Percentiles rank a stretch among this genome's conserved stretches.
Conservation (phyloP, 2,329 filamentous ascomycete genomes). For the Fusarium hainanense region DNA sequence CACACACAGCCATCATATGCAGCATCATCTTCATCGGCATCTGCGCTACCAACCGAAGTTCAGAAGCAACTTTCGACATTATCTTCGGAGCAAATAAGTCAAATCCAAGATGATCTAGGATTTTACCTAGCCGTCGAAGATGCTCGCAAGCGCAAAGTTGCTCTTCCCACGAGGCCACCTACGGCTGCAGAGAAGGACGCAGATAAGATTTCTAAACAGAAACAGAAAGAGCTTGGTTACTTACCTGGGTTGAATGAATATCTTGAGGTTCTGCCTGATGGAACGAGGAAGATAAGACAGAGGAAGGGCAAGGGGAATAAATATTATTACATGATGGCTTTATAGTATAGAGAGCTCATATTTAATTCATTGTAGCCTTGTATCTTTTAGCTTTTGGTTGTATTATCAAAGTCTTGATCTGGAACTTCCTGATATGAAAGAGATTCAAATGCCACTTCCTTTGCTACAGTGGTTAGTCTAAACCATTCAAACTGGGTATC, state of each 20-base stretch:
- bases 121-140: conserved; percentile 20
- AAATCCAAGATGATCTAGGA: conserved; percentile 32
- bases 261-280: conserved; percentile 23
- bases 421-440: no score
- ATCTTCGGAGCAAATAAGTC: conserved; percentile 12
- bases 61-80: conserved; percentile 8
- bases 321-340: conserved; percentile 1
- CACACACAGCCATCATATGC: neutral
- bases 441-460: no score
- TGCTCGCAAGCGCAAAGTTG: neutral
- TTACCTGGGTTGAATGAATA: conserved; percentile 21
- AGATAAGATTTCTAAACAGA: conserved; percentile 3
- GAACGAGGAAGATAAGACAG: conserved; percentile 26
- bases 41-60: neutral
- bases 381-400: neutral
- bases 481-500: no score
- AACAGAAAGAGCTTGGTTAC: conserved; percentile 26
- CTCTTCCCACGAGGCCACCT: conserved; percentile 19
- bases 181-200: conserved; percentile 13
- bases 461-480: no score
- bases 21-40: neutral
- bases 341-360: neutral
- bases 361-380: neutral
- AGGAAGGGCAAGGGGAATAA: conserved; percentile 2
- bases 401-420: no score